Conservation (phyloP, 106 monocot species). For the Alisma plantagoaquatica region DNA sequence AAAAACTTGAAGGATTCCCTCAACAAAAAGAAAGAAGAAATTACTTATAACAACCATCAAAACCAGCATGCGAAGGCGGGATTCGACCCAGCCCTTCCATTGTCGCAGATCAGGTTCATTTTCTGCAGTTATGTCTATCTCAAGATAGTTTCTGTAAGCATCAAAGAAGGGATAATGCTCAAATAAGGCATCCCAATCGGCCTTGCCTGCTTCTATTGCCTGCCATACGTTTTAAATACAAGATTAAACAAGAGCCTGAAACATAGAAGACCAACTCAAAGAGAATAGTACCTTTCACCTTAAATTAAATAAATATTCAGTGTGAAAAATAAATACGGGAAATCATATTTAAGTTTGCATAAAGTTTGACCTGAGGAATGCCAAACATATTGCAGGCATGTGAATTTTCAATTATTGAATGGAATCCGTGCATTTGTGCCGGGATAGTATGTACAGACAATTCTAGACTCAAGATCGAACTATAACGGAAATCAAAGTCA, state of each 20-base stretch:
- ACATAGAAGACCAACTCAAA: background rate
- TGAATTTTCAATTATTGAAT: too few relatives aligned
- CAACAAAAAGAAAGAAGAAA: slow-evolving; percentile 3
- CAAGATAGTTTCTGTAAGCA: slow-evolving; percentile 73
- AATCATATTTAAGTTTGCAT: background rate
- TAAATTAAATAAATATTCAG: too few relatives aligned
- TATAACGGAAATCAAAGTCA: too few relatives aligned
- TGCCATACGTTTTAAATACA: too few relatives aligned
- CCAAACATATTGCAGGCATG: background rate
- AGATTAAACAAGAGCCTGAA: background rate
- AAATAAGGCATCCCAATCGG: slow-evolving; percentile 67
- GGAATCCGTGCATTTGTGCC: too few relatives aligned
- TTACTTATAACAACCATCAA: slow-evolving; percentile 42
- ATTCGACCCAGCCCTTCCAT: slow-evolving; percentile 98
- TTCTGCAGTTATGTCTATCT: slow-evolving; percentile 75
- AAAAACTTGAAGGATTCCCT: too few relatives aligned
- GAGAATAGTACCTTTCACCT: too few relatives aligned
- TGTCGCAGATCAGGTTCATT: slow-evolving; percentile 78
- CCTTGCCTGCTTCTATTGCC: slow-evolving; percentile 67
- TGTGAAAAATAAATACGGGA: background rate
- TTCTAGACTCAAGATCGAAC: too few relatives aligned
- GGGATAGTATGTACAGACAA: too few relatives aligned
- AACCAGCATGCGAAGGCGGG: slow-evolving; percentile 75
- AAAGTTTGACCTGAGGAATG: background rate
- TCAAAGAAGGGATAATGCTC: slow-evolving; percentile 91